Evolutionary conservation across 148 eudicot species (phyloP).

Genomic region (Rhododendron ferrugineum): DNA sequence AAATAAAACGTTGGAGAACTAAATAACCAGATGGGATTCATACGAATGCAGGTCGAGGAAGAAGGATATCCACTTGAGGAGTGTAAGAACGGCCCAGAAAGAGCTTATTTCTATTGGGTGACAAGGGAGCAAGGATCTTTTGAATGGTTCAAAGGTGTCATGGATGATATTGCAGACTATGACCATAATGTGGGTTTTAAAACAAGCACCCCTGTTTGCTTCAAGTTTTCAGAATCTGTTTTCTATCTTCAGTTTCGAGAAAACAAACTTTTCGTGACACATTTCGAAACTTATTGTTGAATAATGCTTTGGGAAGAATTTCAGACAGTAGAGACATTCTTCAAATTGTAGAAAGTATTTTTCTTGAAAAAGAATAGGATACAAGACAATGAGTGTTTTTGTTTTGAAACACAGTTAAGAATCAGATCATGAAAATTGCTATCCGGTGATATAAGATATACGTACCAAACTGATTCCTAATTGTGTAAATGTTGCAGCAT

Average conservation of each 20-base stretch:
- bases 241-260: not conserved
- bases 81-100: conserved; percentile 38
- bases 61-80: conserved; percentile 6
- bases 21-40: not conserved
- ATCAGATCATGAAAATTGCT: not conserved
- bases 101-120: conserved; percentile 93
- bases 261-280: not conserved
- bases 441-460: not conserved
- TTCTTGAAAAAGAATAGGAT: not conserved
- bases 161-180: conserved; percentile 75
- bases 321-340: not conserved
- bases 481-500: conserved; percentile 37
- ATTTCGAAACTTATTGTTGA: not conserved
- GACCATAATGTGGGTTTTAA: conserved; percentile 49
- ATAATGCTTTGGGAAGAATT: not conserved
- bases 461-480: not conserved
- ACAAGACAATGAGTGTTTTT: not conserved
- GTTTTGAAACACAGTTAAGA: not conserved
- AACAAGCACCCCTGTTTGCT: not conserved
- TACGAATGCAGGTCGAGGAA: conserved; percentile 28
- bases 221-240: not conserved
- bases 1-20: not conserved
- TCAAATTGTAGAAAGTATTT: not conserved
- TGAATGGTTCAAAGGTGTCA: conserved; percentile 89
- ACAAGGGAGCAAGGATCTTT: conserved; percentile 90